Base-by-base conservation (phyloP, 2,329 filamentous ascomycete genomes). In the Decorospora gaudefroyi region DNA sequence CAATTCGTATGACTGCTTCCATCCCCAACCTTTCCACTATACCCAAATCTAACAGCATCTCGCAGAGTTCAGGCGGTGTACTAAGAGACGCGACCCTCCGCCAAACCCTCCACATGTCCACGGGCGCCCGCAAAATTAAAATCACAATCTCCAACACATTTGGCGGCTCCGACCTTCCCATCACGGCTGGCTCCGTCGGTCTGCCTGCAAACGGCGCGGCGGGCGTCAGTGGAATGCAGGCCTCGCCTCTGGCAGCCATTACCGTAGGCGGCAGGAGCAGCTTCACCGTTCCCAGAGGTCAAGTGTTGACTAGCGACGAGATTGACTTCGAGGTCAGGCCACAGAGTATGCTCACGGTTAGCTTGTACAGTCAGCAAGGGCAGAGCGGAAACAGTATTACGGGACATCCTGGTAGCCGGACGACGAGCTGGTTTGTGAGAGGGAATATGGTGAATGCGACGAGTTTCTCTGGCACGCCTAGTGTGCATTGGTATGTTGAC, bases 81-180 rank as follows among this genome's bases (percentile, higher is more conserved):
- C 84, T 86, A 59, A 68, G 71, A 27, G 79, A 86, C 56, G 77
- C 81, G 1, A 86, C 84, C 0, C 76, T 87, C 49, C 82, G 84
- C 3, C 84, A 87, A 65, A 87, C 84, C 0, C 63, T 86, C 8
- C 79, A 83, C 51, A 72, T 84, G 53, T 81, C 82, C 4, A 74
- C 84, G 3, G 76, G 75, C 1, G 76, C 78, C 2, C 70, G 76
- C 1, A 75, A 79, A n/a, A 76, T 87, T 51, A 80, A 84, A 10
- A 68, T 87, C 27, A 79, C 80, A 25, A 73, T 87, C 25, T 85
- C 82, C 28, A 87, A 88, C 59, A 79, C 77, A 0, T 87, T 87
- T 49, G 83, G 85, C 1, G 64, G 74, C 1, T 80, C 76, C 23
- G 77, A 82, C 46, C 71, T 87, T 2, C 76, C 79, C 25, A 79